phyloP scores from a whole-genome alignment of 1,139 yeast species.

The Zygosaccharomyces pseudobailii region DNA sequence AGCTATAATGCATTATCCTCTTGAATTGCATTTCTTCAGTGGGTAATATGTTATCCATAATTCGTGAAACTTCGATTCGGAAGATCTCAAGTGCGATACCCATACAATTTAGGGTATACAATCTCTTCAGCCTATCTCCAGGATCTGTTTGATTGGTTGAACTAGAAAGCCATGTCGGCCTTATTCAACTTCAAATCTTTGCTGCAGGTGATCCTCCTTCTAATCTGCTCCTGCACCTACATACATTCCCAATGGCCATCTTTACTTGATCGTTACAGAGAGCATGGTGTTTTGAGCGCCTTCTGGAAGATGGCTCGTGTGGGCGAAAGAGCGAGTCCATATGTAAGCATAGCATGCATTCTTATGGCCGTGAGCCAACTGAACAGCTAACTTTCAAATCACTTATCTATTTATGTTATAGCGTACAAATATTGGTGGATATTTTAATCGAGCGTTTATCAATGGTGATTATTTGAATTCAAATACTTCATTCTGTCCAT shows the following conservation, averaged over 20 bases:
- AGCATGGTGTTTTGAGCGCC: constrained; percentile 56
- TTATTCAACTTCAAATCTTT: constrained; percentile 87
- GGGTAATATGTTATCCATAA: too few relatives aligned
- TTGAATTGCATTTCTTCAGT: background rate
- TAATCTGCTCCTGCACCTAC: constrained; percentile 90
- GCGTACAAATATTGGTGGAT: background rate
- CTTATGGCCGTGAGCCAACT: constrained; percentile 74
- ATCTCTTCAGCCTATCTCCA: too few relatives aligned
- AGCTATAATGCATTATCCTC: background rate
- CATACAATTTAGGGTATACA: too few relatives aligned
- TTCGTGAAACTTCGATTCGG: background rate
- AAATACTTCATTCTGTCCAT: constrained; percentile 64
- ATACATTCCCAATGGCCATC: constrained; percentile 84
- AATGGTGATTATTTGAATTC: constrained; percentile 51
- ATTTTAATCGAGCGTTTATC: background rate
- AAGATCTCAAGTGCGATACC: too few relatives aligned
- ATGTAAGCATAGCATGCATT: constrained; percentile 81
- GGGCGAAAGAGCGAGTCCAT: constrained; percentile 93
- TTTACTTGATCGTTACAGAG: constrained; percentile 61
- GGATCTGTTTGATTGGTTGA: background rate
- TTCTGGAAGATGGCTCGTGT: constrained; percentile 95
- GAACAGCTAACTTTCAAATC: constrained; percentile 25
- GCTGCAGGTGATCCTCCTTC: constrained; percentile 72
- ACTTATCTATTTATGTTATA: background rate
- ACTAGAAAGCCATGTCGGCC: constrained; percentile 56